Evolutionary conservation across 495 filamentous ascomycete species (phyloP).

Genomic region (Penicillium salamii): DNA sequence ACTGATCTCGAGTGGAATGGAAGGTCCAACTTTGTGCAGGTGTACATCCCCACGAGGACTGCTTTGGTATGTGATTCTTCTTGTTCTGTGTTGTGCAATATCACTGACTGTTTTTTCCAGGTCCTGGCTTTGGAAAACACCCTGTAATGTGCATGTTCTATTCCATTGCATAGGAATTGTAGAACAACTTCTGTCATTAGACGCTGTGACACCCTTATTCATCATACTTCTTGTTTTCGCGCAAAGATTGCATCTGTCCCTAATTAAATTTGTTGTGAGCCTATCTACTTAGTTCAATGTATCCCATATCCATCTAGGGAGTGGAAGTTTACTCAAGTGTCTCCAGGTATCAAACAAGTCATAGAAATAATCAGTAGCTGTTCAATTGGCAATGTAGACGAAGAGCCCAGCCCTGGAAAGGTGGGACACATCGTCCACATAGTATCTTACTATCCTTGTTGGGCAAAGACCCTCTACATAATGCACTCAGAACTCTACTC

Average conservation of each 20-base stretch:
- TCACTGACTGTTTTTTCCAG: conserved; percentile 28
- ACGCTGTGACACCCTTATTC: not conserved
- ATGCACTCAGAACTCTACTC: not conserved
- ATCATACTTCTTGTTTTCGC: not conserved
- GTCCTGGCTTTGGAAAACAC: conserved; percentile 53
- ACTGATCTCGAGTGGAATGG: conserved; percentile 87
- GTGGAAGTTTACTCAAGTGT: no score
- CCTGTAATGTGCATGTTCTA: conserved; percentile 24
- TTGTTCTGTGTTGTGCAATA: not conserved
- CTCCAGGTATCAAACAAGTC: no score
- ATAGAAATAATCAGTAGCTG: no score
- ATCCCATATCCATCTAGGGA: no score
- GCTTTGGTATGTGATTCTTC: conserved; percentile 68
- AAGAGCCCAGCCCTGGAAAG: no score
- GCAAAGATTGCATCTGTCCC: not conserved
- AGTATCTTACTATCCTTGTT: no score
- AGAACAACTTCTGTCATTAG: no score
- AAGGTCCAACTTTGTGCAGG: conserved; percentile 82
- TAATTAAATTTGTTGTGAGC: not conserved
- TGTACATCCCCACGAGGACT: conserved; percentile 84
- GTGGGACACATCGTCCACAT: no score
- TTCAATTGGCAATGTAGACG: no score
- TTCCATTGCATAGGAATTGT: not conserved
- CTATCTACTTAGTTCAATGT: no score
- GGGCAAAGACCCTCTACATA: no score